phyloP scores from a whole-genome alignment of 495 filamentous ascomycete species.

The Penicillium manginii region DNA sequence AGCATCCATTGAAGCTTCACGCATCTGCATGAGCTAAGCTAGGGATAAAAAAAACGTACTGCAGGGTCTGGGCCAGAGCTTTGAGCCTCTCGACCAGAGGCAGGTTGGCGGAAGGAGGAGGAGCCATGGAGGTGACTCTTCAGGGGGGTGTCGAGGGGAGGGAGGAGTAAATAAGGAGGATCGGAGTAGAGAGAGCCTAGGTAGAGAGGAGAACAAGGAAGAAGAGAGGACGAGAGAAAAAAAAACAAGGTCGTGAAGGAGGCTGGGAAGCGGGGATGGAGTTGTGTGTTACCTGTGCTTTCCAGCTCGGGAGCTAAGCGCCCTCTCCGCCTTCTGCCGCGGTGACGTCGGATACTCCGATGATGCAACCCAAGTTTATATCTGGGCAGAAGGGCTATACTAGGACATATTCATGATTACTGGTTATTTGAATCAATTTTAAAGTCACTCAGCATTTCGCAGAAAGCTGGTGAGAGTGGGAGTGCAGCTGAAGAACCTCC shows the following conservation, averaged over 20 bases:
- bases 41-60: conserved; percentile 59
- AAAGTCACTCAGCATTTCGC: not conserved
- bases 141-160: conserved; percentile 3
- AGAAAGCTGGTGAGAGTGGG: no score
- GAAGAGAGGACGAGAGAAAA: conserved; percentile 10
- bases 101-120: conserved; percentile 71
- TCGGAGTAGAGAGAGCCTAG: not conserved
- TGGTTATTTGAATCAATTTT: not conserved
- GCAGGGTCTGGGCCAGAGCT: conserved; percentile 80
- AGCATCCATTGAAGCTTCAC: conserved; percentile 16
- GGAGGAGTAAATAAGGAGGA: conserved; percentile 1
- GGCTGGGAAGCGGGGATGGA: conserved; percentile 32
- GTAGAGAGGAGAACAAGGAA: not conserved
- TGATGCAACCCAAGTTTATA: conserved; percentile 22
- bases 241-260: conserved; percentile 21
- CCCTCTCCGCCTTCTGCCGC: conserved; percentile 11
- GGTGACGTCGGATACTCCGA: conserved; percentile 27
- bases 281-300: conserved; percentile 30
- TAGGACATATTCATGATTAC: not conserved
- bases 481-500: no score
- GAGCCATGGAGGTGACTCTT: conserved; percentile 63
- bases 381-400: not conserved
- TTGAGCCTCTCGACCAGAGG: conserved; percentile 75
- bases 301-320: conserved; percentile 24
- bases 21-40: conserved; percentile 23